Evolutionary conservation across 495 filamentous ascomycete genomes (phyloP), one percentile per base, ranked within the genome.

Genomic region (Penicillium cosmopolitanum): DNA sequence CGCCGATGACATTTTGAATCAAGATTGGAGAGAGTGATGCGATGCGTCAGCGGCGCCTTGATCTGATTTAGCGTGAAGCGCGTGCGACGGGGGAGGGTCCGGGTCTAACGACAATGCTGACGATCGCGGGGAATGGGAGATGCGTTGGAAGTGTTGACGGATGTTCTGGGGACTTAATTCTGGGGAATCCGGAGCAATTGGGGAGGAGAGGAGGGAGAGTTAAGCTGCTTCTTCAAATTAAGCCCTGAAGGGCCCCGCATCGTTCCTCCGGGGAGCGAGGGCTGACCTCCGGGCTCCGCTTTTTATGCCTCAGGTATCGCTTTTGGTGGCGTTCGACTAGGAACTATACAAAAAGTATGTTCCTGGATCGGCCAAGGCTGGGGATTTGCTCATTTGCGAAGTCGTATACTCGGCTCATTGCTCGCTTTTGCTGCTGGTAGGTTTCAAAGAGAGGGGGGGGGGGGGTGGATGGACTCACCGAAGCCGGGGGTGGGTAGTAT

Each of bases 231-330:
- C 57, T 66, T 55, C 19, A 56, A 62, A 42, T 54, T 57, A 47
- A 43, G 43, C 25, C 31, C 57, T 50, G 34, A 55, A 31, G 44
- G 62, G 70, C 70, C 72, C 72, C 73, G 71, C 73, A 62, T 62
- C 66, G 58, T 53, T 59, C 53, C 46, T 55, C 64, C 72, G 74
- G 72, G 72, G 74, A 77, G 72, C n/a, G 44, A 51, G 1, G 50
- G 55, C 6, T 36, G 51, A 59, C 53, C 72, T 77, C 74, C 74
- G 65, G 61, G 33, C 25, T 36, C 44, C 55, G 51, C 46, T 38
- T 50, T 18, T 23, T 47, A 52, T 50, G 56, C 67, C 67, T 70
- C 52, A 66, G 66, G 60, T 48, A 6, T 13, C 33, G 31, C 53
- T 19, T 35, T 21, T 23, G 28, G 57, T 53, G 46, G 51, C 53